Evolutionary conservation across 495 filamentous ascomycete genomes (phyloP), one percentile per base, ranked within the genome.

Genomic region (Penicillium parvum): DNA sequence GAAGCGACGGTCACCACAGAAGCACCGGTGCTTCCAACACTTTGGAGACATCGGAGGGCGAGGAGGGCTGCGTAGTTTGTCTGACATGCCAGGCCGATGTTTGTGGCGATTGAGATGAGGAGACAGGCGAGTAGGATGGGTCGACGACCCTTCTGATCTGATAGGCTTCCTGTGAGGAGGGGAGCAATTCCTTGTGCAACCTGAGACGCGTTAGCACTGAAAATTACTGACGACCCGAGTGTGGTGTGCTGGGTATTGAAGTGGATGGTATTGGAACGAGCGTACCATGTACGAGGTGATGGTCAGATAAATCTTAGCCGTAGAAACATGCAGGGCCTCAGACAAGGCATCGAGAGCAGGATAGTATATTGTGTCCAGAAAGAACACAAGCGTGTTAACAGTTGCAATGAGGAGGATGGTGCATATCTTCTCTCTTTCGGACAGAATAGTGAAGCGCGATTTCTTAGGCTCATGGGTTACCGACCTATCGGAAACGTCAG

Each of bases 121-220:
- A 46, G 11, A 32, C 49, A 52, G 15, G 57, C 37, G 5, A 72
- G 32, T 28, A 64, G 64, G 4, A 61, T 55, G 6, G 68, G 66
- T 1, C 71, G 52, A 18, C 71, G 52, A 7, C 71, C 69, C 3
- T 52, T 40, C 5, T 32, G 48, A 45, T 75, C 72, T 0, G 70
- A 59, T 20, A 71, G 58, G 12, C 52, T 52, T 20, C 53, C 69
- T 7, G 66, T 63, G 48, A 75, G 58, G 8, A 63, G 47, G 3
- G 71, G 69, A 7, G 63, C 48, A 6, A 75, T 43, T 7, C 55
- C 70, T 53, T 71, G 68, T 15, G 65, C 55, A 8, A 71, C 55
- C 63, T 64, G 38, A 9, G 9, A n/a, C n/a, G n/a, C n/a, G n/a
- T n/a, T n/a, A n/a, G n/a, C n/a, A n/a, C n/a, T n/a, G n/a, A n/a